These are phyloP conservation scores for Coniophora puteana DNA, from an alignment of 1,284 basidiomycete species.

Conservation along the genomic window DNA sequence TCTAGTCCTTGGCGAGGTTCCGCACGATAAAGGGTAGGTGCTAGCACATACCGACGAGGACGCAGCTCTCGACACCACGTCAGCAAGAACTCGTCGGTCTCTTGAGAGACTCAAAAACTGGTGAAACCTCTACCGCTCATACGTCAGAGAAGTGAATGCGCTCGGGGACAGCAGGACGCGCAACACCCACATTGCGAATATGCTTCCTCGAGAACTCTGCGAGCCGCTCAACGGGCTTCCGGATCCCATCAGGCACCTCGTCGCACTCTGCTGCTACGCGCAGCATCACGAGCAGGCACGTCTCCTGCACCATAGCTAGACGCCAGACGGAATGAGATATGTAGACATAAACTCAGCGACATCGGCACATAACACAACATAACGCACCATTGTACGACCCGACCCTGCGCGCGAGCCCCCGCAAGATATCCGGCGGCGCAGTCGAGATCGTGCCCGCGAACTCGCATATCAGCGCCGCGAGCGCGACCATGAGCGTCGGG, in stretches of 20 bases:
- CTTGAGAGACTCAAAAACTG: conserved; percentile 52
- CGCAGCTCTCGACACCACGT: conserved; percentile 40
- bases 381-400: conserved; percentile 44
- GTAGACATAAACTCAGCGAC: too few species aligned
- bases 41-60: conserved; percentile 47
- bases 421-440: conserved; percentile 46
- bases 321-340: too few species aligned
- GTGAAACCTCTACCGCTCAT: conserved; percentile 63
- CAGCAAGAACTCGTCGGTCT: conserved; percentile 39
- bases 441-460: conserved; percentile 48
- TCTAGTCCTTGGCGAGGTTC: conserved; percentile 8
- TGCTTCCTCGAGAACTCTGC: conserved; percentile 43
- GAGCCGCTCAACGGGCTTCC: conserved; percentile 38
- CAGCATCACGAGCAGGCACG: conserved; percentile 64
- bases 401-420: conserved; percentile 46
- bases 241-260: conserved; percentile 43
- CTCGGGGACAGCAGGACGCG: conserved; percentile 2
- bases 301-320: conserved; percentile 66
- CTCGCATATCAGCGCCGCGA: conserved; percentile 60
- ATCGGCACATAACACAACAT: not conserved
- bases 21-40: not conserved
- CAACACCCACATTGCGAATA: conserved; percentile 47
- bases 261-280: conserved; percentile 57
- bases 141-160: conserved; percentile 10
- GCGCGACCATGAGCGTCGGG: conserved; percentile 61